Conservation (phyloP, 352 stramenopile species). For the Pythium aquatile region DNA sequence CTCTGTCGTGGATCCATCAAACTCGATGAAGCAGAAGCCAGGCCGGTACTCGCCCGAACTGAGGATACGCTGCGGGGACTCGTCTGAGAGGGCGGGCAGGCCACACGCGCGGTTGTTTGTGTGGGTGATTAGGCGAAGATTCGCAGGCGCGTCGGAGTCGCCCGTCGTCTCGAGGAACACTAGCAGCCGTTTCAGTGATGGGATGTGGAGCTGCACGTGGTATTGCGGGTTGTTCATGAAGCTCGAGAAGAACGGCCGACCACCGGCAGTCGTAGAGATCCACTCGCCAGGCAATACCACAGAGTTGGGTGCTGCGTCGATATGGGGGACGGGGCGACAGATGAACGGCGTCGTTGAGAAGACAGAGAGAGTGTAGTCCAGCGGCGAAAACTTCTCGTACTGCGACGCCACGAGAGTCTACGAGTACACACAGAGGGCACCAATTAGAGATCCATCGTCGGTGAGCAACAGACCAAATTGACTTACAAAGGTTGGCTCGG, state of each 20-base stretch:
- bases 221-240: constrained; percentile 86
- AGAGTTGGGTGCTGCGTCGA: constrained; percentile 36
- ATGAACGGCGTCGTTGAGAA: constrained; percentile 82
- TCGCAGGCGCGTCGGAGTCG: constrained; percentile 44
- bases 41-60: constrained; percentile 78
- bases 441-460: not conserved
- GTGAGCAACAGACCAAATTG: not conserved
- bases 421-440: constrained; percentile 20
- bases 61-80: constrained; percentile 34
- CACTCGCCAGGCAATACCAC: constrained; percentile 50
- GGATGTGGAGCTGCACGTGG: constrained; percentile 43
- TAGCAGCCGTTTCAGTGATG: constrained; percentile 39
- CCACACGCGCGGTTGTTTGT: constrained; percentile 46
- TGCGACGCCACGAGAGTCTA: constrained; percentile 91
- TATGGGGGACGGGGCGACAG: constrained; percentile 50
- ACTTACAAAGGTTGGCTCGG: constrained; percentile 56
- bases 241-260: constrained; percentile 63
- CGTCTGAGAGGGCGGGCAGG: constrained; percentile 28
- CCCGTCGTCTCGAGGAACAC: constrained; percentile 47
- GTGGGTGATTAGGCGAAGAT: constrained; percentile 61
- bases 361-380: constrained; percentile 88
- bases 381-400: constrained; percentile 88
- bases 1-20: constrained; percentile 22
- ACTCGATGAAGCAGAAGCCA: constrained; percentile 73
- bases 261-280: constrained; percentile 44